Evolutionary conservation across 768 basidiomycete species (phyloP), one percentile per base, ranked within the genome.

Genomic region (Phylloporus arenicola): DNA sequence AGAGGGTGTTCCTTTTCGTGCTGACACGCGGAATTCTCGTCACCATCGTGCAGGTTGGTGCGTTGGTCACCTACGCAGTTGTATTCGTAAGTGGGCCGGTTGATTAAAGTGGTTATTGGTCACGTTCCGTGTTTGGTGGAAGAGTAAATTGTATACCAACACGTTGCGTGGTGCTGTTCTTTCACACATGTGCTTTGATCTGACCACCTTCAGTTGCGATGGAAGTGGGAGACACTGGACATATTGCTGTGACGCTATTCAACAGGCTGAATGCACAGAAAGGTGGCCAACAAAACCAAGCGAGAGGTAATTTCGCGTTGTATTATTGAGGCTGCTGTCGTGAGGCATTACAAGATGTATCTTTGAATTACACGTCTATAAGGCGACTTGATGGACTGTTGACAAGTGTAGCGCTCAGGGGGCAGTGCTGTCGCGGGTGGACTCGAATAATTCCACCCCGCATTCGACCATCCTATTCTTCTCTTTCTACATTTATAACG

Each of bases 1-100:
- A 47, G 27, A 31, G 40, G 13, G 33, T 50, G 8, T 57, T 57
- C 34, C 42, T 53, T 35, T 54, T 59, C 22, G n/a, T 57, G 14
- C 29, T 54, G 19, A 54, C 38, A 31, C 51, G 54, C 9, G 58
- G 58, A n/a, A 27, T 56, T 47, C 50, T 59, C 24, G 54, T 51
- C 24, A 59, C 51, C 33, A 24, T 53, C 27, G 24, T 51, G 16
- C 57, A 56, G 43, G 47, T 56, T 2, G 34, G 39, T 31, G 27
- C 43, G 11, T 13, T 53, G 19, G 38, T 40, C 19, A n/a, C 33
- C 25, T 48, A 51, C 29, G 25, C 34, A n/a, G 16, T 17, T 56
- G 22, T 44, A 59, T 45, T 55, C 51, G 58, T 52, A 35, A 47
- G 47, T 27, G 27, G 27, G 27, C 29, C 10, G 9, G 13, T 27